Base-by-base conservation (phyloP, 352 stramenopile genomes). In the Globisporangium apiculatum region DNA sequence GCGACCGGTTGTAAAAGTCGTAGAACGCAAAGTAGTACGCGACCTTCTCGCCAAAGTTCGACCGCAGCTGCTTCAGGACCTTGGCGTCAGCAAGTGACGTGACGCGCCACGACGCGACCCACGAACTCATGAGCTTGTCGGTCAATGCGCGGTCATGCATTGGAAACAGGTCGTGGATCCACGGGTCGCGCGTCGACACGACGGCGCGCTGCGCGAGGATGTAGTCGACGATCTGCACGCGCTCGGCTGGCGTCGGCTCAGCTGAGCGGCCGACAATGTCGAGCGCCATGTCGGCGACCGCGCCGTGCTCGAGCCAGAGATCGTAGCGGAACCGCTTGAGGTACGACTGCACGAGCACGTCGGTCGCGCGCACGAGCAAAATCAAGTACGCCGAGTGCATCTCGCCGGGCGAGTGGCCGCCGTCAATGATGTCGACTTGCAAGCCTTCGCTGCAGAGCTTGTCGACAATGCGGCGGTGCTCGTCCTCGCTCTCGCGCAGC, bases 1-100 rank as follows among this genome's bases (percentile, higher is more conserved):
- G 68, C 61, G 71, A 74, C 14, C 66, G 72, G 56, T 92, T 91
- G 77, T 95, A 95, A 51, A 80, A 92, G 54, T 91, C 81, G 54
- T 91, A 72, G 50, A 92, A 92, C 42, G 80, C 83, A 53, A 93
- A 95, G 62, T 95, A 95, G 66, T 91, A 95, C 48, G 83, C 74
- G 40, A 95, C 85, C 45, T 92, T 92, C 49, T 95, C 85, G 35
- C 85, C 85, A 64, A 93, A 95, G 57, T 95, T 86, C 53, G 83
- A 77, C 7, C 79, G 76, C 53, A 95, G 46, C 2, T 73, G 81
- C 50, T 76, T 76, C 51, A 91, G 50, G 18, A 89, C 66, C 52
- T 86, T 88, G 47, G 79, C 76, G 53, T 88, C 73, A 45, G 79
- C 69, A 45, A 67, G 60, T 48, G 85, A 52, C 51, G 82, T 67